phyloP scores from a whole-genome alignment of 257 asterid genomes.

The Fraxinus quadrangulata region DNA sequence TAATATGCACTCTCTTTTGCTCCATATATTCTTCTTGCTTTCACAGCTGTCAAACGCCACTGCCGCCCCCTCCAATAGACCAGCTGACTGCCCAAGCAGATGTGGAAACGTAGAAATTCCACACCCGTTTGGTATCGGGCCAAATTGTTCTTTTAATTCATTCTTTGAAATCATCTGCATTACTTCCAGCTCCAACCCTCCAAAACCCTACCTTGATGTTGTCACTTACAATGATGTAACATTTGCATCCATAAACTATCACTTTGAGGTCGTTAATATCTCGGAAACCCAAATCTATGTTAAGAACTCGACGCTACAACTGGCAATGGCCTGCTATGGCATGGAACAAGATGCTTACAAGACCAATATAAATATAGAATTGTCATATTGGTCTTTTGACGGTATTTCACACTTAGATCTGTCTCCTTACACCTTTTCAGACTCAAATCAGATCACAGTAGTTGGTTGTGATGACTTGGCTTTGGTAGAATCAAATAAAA shows the following conservation, averaged over 20 bases:
- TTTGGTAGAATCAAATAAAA: background rate
- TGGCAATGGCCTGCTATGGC: background rate
- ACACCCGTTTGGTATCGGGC: conserved; percentile 12
- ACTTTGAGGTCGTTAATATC: background rate
- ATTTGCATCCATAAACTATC: too few relatives aligned
- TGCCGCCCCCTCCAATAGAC: background rate
- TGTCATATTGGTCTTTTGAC: too few relatives aligned
- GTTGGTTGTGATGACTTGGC: conserved; percentile 31
- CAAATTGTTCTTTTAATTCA: background rate
- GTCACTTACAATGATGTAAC: too few relatives aligned
- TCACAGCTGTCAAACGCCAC: background rate
- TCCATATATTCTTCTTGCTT: too few relatives aligned
- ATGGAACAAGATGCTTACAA: too few relatives aligned
- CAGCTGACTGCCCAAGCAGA: background rate
- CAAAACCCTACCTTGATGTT: conserved; percentile 12
- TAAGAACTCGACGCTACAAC: background rate
- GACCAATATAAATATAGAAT: too few relatives aligned
- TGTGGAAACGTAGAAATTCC: conserved; percentile 10
- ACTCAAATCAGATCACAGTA: conserved; percentile 19
- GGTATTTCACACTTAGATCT: too few relatives aligned
- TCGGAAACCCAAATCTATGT: background rate
- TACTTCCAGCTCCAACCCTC: background rate
- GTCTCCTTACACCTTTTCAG: too few relatives aligned
- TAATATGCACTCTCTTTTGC: too few relatives aligned
- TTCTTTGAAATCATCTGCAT: background rate